Base-by-base conservation (phyloP, 495 filamentous ascomycete genomes). In the Penicillium taxi region DNA sequence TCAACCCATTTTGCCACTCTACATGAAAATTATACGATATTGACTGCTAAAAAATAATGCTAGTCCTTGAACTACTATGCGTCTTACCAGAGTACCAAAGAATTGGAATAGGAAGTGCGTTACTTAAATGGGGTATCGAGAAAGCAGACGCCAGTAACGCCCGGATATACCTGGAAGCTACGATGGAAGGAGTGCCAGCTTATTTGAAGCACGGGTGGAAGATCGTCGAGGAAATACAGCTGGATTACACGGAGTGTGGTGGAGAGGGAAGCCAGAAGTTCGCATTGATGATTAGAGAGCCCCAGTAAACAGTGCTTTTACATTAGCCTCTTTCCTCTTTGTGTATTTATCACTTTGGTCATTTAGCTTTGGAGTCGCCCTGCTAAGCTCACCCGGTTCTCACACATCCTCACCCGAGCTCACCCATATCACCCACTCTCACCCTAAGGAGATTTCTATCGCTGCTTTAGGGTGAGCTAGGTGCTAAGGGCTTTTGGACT, bases 121-220 rank as follows among this genome's bases (percentile, higher is more conserved):
- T 81, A 8, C 39, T 79, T 13, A 37, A 55, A 35, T 73, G 66
- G 60, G 74, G 74, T 0, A 43, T 73, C 5, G 54, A 64, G 16
- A 55, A 53, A 42, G 73, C 71, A n/a, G 74, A 77, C 49, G 55
- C 54, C 15, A 65, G 46, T 9, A 58, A 63, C 1, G 43, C 55
- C n/a, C 59, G 64, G 34, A 55, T 69, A 9, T 80, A 70, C 53
- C 48, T 80, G n/a, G 73, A 77, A 39, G 69, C 72, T 2, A 73
- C 72, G 24, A 66, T 64, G 16, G 59, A 55, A 11, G 74, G 73
- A 20, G 55, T 56, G 17, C 52, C 56, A n/a, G 41, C 77, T 33
- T 81, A 80, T 52, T 47, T 56, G 37, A 67, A 61, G 45, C 39
- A 62, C 38, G 74, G 77, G 15, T 73, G 64, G 53, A 36, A 37